phyloP scores from a whole-genome alignment of 768 basidiomycete genomes.

The Suillus sp. region DNA sequence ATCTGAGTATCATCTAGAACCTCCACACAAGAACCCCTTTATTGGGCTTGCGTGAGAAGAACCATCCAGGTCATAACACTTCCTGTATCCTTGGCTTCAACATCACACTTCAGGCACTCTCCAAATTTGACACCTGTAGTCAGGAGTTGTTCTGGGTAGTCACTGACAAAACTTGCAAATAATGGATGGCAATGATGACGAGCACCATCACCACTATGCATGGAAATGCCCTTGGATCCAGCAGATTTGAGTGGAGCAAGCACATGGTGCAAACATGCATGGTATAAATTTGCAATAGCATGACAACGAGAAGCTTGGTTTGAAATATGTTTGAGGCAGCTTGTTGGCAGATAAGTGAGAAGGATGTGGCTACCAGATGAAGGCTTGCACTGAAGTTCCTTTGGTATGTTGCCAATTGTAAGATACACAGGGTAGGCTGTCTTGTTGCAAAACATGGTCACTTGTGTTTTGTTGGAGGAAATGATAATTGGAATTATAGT shows the following conservation, averaged over 20 bases:
- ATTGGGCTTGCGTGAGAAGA: no score
- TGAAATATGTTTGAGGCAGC: slow-evolving; percentile 3
- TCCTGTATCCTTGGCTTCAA: slow-evolving; percentile 12
- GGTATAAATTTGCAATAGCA: slow-evolving; percentile 38
- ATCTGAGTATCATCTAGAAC: no score
- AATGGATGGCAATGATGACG: slow-evolving; percentile 38
- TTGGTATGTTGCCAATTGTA: slow-evolving; percentile 41
- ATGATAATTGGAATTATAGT: slow-evolving; percentile 10
- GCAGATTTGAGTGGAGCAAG: slow-evolving; percentile 31
- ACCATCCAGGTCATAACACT: no score
- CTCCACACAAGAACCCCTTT: no score
- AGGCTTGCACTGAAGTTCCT: slow-evolving; percentile 23
- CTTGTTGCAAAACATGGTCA: slow-evolving; percentile 23
- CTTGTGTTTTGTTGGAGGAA: slow-evolving; percentile 30
- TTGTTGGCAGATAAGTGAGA: not conserved
- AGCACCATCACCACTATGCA: slow-evolving; percentile 38
- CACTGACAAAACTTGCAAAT: no score
- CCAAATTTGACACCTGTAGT: no score
- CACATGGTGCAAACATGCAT: slow-evolving; percentile 35
- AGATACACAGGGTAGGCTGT: slow-evolving; percentile 24
- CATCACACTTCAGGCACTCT: not conserved
- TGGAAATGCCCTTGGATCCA: slow-evolving; percentile 32
- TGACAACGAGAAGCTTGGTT: slow-evolving; percentile 25
- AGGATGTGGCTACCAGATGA: slow-evolving; percentile 6
- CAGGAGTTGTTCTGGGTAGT: no score